phyloP scores from a whole-genome alignment of 805 yeast species.

The Pichia nakasei region DNA sequence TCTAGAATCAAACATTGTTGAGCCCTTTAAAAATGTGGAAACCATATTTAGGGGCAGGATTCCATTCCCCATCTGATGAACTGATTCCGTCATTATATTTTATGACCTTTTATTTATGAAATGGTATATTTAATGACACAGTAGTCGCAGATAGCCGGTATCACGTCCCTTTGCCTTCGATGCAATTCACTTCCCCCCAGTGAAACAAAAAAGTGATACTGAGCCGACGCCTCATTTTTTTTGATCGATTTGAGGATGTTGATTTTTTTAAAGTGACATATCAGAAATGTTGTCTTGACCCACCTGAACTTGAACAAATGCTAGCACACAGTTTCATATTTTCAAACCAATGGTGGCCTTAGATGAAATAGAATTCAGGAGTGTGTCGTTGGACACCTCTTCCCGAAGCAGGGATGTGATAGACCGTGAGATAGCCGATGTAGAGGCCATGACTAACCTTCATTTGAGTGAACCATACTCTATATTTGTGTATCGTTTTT shows the following conservation, averaged over 20 bases:
- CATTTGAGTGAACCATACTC: conserved; percentile 94
- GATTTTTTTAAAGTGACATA: too few relatives aligned
- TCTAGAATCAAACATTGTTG: background rate
- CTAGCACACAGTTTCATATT: too few relatives aligned
- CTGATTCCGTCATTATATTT: background rate
- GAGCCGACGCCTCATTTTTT: background rate
- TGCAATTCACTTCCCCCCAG: background rate
- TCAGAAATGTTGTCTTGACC: background rate
- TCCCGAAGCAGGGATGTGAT: conserved; percentile 11
- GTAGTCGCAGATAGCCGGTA: too few relatives aligned
- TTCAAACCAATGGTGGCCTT: background rate
- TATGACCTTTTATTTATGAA: too few relatives aligned
- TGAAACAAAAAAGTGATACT: background rate
- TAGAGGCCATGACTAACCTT: conserved; percentile 50
- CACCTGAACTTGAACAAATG: too few relatives aligned
- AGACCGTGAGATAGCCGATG: conserved; percentile 37
- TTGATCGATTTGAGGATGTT: background rate
- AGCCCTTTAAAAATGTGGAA: conserved; percentile 10
- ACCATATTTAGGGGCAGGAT: conserved; percentile 20
- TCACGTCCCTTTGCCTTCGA: background rate
- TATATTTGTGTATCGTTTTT: conserved; percentile 83
- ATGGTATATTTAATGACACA: too few relatives aligned
- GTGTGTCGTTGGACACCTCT: conserved; percentile 14
- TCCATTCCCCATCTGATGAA: background rate
- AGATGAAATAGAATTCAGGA: conserved; percentile 11